These are phyloP conservation scores for Stropharia rugosoannulata DNA, from an alignment of 768 basidiomycete species.

Conservation along the genomic window DNA sequence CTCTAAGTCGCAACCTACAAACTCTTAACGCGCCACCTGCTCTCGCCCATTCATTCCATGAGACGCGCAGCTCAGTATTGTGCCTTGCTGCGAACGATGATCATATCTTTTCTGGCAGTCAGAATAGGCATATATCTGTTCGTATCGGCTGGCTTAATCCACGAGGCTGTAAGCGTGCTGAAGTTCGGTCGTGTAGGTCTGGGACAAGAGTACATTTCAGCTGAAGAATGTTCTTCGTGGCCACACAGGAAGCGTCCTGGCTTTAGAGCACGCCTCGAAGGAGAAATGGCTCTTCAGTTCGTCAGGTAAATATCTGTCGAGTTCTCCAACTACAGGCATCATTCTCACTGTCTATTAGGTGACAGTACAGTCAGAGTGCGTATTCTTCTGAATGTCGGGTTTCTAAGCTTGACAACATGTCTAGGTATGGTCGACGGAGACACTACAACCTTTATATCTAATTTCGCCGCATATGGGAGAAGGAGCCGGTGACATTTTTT, in stretches of 20 bases:
- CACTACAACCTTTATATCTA: slow-evolving; percentile 65
- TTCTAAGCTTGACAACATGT: background rate
- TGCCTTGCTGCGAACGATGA: slow-evolving; percentile 70
- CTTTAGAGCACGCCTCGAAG: slow-evolving; percentile 72
- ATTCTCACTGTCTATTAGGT: slow-evolving; percentile 40
- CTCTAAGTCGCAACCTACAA: slow-evolving; percentile 57
- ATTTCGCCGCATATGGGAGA: slow-evolving; percentile 78
- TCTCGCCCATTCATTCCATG: slow-evolving; percentile 70
- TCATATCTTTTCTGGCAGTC: slow-evolving; percentile 83
- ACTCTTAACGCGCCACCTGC: slow-evolving; percentile 40
- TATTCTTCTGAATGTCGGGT: slow-evolving; percentile 5
- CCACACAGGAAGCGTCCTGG: slow-evolving; percentile 83
- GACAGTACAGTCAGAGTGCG: slow-evolving; percentile 86
- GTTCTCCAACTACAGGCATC: background rate
- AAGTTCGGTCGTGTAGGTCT: slow-evolving; percentile 56
- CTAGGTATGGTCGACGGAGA: slow-evolving; percentile 81
- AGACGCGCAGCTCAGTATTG: slow-evolving; percentile 67
- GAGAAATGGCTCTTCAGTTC: slow-evolving; percentile 89
- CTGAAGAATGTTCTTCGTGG: slow-evolving; percentile 71
- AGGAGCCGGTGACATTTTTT: slow-evolving; percentile 86
- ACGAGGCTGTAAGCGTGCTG: background rate
- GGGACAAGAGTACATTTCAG: slow-evolving; percentile 73
- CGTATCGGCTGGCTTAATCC: slow-evolving; percentile 15
- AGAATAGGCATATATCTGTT: slow-evolving; percentile 75
- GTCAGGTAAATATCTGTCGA: slow-evolving; percentile 53